Conservation (phyloP, 371 early-diverging fungal genomes). For the Mucor circinelloides region DNA sequence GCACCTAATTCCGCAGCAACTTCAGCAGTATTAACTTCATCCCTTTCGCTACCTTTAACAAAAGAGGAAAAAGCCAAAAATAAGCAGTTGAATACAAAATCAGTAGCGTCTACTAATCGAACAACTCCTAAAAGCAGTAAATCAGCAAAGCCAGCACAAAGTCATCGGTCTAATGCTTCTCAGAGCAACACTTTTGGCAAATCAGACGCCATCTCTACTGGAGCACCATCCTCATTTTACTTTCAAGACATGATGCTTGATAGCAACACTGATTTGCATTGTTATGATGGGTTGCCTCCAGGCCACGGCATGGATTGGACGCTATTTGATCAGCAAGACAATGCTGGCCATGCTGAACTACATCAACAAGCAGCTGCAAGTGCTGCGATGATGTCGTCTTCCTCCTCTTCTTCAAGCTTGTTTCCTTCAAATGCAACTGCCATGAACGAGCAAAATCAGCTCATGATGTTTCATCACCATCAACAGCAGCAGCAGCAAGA, state of each 20-base stretch:
- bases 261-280: background rate
- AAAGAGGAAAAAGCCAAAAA: conserved; percentile 8
- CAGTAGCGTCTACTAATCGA: background rate
- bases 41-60: background rate
- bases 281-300: conserved; percentile 3
- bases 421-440: background rate
- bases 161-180: background rate
- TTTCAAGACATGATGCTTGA: conserved; percentile 23
- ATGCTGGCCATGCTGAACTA: background rate
- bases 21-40: background rate
- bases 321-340: conserved; percentile 15
- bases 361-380: background rate
- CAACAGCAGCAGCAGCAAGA: background rate
- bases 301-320: conserved; percentile 22
- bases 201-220: background rate
- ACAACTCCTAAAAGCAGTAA: background rate
- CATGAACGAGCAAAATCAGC: background rate
- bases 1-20: background rate
- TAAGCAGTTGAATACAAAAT: conserved; percentile 6
- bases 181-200: background rate
- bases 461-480: background rate
- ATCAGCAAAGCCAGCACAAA: background rate
- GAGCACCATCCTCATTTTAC: conserved; percentile 5
- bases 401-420: background rate
- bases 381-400: background rate